Evolutionary conservation across 2,329 filamentous ascomycete species (phyloP).

Genomic region (Cordyceps fumosorosea): DNA sequence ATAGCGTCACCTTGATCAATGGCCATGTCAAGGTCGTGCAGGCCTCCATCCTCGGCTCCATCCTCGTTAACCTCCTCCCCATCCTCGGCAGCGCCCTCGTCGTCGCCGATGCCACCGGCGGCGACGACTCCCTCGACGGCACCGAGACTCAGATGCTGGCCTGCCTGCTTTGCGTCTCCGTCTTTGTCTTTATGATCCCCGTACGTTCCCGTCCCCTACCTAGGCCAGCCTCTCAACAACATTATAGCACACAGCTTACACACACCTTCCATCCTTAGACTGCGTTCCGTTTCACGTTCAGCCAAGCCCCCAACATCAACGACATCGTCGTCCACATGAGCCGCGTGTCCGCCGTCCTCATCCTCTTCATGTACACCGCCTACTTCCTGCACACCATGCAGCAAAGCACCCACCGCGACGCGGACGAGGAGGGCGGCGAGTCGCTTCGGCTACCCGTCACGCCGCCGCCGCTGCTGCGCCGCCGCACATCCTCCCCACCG

Average conservation of each 20-base stretch:
- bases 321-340: constrained; percentile 63
- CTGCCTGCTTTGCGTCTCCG: constrained; percentile 31
- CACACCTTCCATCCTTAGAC: constrained; percentile 22
- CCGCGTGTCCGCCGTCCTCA: constrained; percentile 68
- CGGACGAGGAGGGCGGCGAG: constrained; percentile 56
- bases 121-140: constrained; percentile 47
- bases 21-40: constrained; percentile 70
- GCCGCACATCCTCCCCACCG: neutral
- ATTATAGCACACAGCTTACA: neutral
- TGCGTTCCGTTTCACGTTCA: constrained; percentile 46
- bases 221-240: neutral
- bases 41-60: constrained; percentile 68
- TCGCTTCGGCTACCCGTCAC: constrained; percentile 45
- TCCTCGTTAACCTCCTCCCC: constrained; percentile 68
- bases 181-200: constrained; percentile 33
- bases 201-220: constrained; percentile 18
- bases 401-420: constrained; percentile 51
- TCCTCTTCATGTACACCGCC: constrained; percentile 63
- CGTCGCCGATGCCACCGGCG: constrained; percentile 59
- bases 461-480: neutral
- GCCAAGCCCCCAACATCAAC: constrained; percentile 48
- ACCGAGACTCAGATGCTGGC: constrained; percentile 30
- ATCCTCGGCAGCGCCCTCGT: constrained; percentile 73
- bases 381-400: constrained; percentile 75
- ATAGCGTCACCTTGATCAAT: constrained; percentile 43